Evolutionary conservation across 208 protist species (phyloP).

Genomic region (Crithidia mellificae): DNA sequence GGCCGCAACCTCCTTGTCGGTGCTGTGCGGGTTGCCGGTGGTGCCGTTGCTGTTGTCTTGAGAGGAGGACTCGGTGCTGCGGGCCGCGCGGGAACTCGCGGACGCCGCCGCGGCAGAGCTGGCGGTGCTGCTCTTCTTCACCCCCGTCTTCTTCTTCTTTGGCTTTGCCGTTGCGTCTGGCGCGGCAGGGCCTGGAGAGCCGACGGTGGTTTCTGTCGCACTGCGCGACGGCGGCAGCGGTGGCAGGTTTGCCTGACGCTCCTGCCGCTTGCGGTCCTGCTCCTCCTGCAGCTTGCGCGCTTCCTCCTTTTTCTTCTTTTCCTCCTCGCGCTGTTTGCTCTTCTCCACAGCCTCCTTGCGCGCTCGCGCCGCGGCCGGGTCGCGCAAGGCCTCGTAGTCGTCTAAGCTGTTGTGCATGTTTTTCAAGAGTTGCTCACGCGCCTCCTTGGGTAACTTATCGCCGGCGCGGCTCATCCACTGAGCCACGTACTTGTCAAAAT

Average conservation of each 20-base stretch:
- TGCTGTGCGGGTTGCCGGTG: not conserved
- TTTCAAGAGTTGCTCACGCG: conserved; percentile 46
- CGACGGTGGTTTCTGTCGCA: not conserved
- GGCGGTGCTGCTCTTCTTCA: not conserved
- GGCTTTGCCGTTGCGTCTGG: not conserved
- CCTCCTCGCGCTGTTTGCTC: conserved; percentile 14
- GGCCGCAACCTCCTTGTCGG: not conserved
- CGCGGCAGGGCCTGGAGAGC: not conserved
- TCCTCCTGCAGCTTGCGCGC: conserved; percentile 11
- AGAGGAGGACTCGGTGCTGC: not conserved
- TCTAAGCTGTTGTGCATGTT: conserved; percentile 50
- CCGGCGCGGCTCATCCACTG: conserved; percentile 47
- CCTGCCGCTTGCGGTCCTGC: conserved; percentile 16
- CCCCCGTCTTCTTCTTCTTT: not conserved
- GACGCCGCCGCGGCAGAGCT: not conserved
- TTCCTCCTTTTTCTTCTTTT: conserved; percentile 4
- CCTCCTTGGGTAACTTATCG: conserved; percentile 29
- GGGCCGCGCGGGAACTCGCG: not conserved
- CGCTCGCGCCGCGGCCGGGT: conserved; percentile 8
- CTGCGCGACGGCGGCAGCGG: conserved; percentile 16
- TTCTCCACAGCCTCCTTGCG: conserved; percentile 16
- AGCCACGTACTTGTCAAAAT: conserved; percentile 68
- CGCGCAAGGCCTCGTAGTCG: conserved; percentile 48
- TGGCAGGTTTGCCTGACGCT: conserved; percentile 24
- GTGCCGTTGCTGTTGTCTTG: not conserved